Evolutionary conservation across 2,329 filamentous ascomycete species (phyloP), one percentile per base, ranked within the genome.

Genomic region (Beauveria sp.): DNA sequence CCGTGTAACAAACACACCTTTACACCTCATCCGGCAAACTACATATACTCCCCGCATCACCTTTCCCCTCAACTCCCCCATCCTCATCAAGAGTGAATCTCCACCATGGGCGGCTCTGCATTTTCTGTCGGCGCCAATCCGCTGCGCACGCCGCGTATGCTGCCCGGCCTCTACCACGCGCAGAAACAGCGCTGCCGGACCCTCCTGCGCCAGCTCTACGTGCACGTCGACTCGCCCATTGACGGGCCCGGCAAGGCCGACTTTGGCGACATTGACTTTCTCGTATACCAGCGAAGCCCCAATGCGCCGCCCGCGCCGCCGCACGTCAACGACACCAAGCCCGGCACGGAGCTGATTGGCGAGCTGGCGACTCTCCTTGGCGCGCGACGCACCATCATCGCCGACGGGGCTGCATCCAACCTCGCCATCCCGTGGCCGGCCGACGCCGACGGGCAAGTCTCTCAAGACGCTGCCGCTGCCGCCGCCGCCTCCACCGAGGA

Each of bases 191-290:
- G 75, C 0, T 83, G 80, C 63, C 74, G 78, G 28, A 61, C 68
- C 0, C 70, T 78, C 2, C 78, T 90, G 0, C 71, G 73, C 1
- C 66, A 74, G 1, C 72, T 87, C 3, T 91, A 84, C 66, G 59
- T 73, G 0, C 75, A 74, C 8, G 84, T 89, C 5, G 80, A 78
- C 1, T 78, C 81, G 0, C 85, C 89, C 0, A 81, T 87, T 30
- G 88, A 91, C 65, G 87, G 83, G 0, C 89, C 90, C 0, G 85
- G 71, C 1, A 94, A 94, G 71, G 47, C 65, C 0, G 82, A 85
- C 66, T 81, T 84, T 67, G 91, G 90, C 22, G 91, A 94, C 65
- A 75, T 96, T 43, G 90, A 94, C 71, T 78, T 92, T 62, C 71
- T 91, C 1, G 79, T 90, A 1, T 74, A 76, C 0, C 69, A 70